These are phyloP conservation scores for Saururus chinensis DNA, from an alignment of 164 flowering plant species.

Conservation along the genomic window DNA sequence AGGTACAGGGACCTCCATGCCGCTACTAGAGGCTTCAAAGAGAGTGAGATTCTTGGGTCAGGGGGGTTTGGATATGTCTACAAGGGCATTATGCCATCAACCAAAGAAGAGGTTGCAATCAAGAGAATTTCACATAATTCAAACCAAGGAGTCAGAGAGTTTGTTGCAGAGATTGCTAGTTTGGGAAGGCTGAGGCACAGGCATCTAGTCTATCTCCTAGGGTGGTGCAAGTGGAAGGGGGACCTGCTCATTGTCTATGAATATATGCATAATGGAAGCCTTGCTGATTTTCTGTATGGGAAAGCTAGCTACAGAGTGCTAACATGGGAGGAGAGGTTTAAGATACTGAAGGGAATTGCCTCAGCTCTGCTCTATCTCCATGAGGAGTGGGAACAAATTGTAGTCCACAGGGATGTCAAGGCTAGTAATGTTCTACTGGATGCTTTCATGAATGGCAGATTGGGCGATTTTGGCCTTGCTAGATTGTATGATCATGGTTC, in stretches of 20 bases:
- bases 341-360: conserved; percentile 50
- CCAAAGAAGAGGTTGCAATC: conserved; percentile 41
- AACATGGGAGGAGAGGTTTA: conserved; percentile 43
- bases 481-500: conserved; percentile 51
- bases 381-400: conserved; percentile 57
- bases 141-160: conserved; percentile 50
- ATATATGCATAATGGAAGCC: conserved; percentile 59
- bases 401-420: conserved; percentile 59
- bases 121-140: conserved; percentile 54
- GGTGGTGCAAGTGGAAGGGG: conserved; percentile 10
- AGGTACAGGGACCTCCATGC: conserved; percentile 38
- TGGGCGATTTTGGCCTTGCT: conserved; percentile 37
- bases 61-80: conserved; percentile 64
- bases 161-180: conserved; percentile 45
- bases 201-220: conserved; percentile 38
- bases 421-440: conserved; percentile 56
- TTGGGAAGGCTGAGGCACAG: conserved; percentile 59
- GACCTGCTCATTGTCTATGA: conserved; percentile 48
- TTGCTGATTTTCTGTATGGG: conserved; percentile 35
- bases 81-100: conserved; percentile 32
- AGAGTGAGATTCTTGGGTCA: conserved; percentile 35
- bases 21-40: conserved; percentile 43
- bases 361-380: conserved; percentile 53
- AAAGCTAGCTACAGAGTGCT: conserved; percentile 27
- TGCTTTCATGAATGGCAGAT: conserved; percentile 33